Conservation (phyloP, 2,329 filamentous ascomycete genomes). For the Pestalotiopsis sp. region DNA sequence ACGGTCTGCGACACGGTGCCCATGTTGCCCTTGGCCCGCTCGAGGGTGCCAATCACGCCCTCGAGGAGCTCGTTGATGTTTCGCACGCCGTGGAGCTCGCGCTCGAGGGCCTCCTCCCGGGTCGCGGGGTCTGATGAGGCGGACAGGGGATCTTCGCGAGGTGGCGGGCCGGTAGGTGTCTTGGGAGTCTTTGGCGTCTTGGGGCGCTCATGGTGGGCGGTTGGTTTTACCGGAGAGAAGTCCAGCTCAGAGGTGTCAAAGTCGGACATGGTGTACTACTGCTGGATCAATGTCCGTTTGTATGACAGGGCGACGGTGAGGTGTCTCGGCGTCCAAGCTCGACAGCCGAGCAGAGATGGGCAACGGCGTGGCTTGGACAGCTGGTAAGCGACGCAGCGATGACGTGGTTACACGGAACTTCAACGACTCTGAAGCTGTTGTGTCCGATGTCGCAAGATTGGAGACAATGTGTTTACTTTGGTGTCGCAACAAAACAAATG, state of each 20-base stretch:
- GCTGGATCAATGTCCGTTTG: background rate
- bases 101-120: constrained; percentile 73
- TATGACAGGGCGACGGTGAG: constrained; percentile 17
- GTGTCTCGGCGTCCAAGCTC: background rate
- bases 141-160: constrained; percentile 35
- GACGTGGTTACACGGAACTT: background rate
- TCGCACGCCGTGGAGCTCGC: constrained; percentile 80
- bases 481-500: constrained; percentile 5
- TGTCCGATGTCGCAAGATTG: background rate
- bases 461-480: constrained; percentile 10
- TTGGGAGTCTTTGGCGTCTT: constrained; percentile 50
- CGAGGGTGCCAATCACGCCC: constrained; percentile 70
- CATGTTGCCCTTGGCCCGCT: constrained; percentile 78
- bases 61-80: constrained; percentile 90
- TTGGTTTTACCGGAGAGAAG: constrained; percentile 34
- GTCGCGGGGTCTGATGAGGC: constrained; percentile 65
- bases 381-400: background rate
- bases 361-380: background rate
- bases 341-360: background rate
- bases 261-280: constrained; percentile 41
- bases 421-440: background rate
- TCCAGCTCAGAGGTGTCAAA: constrained; percentile 52
- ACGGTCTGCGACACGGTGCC: constrained; percentile 86
- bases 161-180: constrained; percentile 46
- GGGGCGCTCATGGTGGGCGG: constrained; percentile 35